These are phyloP conservation scores for Ustilago trichophora DNA, from an alignment of 1,284 basidiomycete species.

Conservation along the genomic window DNA sequence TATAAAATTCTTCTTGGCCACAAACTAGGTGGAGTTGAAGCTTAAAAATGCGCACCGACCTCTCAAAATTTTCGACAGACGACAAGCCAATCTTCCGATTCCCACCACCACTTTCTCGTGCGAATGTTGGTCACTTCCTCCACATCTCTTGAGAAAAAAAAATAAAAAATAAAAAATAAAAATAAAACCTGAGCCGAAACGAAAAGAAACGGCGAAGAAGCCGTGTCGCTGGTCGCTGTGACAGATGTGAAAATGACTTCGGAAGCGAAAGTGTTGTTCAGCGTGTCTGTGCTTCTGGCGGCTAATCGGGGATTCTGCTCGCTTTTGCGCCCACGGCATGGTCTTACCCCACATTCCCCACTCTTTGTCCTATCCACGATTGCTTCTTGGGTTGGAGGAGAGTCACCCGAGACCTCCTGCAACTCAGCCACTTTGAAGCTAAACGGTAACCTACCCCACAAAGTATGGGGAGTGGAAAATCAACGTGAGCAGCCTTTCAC, in stretches of 20 bases:
- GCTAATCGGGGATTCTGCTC: slow-evolving; percentile 27
- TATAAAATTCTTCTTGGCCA: too few relatives aligned
- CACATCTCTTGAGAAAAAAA: neutral
- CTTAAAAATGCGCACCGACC: slow-evolving; percentile 4
- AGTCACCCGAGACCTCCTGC: neutral
- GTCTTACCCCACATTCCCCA: slow-evolving; percentile 19
- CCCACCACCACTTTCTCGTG: too few relatives aligned
- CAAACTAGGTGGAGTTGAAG: slow-evolving; percentile 8
- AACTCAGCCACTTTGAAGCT: neutral
- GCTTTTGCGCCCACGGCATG: slow-evolving; percentile 6
- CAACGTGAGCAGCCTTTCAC: too few relatives aligned
- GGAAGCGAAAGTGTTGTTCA: slow-evolving; percentile 20
- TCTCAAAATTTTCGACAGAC: slow-evolving; percentile 18
- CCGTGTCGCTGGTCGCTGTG: neutral
- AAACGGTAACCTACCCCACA: too few relatives aligned
- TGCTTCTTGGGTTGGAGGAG: neutral
- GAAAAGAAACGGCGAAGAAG: too few relatives aligned
- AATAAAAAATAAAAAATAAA: too few relatives aligned
- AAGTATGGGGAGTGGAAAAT: too few relatives aligned
- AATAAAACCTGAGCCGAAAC: too few relatives aligned
- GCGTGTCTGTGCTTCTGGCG: slow-evolving; percentile 9
- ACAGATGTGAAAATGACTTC: slow-evolving; percentile 24
- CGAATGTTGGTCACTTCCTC: neutral
- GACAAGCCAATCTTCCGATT: slow-evolving; percentile 1
- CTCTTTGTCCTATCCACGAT: neutral